phyloP scores from a whole-genome alignment of 805 yeast genomes.

The Barnettozyma botsteinii region DNA sequence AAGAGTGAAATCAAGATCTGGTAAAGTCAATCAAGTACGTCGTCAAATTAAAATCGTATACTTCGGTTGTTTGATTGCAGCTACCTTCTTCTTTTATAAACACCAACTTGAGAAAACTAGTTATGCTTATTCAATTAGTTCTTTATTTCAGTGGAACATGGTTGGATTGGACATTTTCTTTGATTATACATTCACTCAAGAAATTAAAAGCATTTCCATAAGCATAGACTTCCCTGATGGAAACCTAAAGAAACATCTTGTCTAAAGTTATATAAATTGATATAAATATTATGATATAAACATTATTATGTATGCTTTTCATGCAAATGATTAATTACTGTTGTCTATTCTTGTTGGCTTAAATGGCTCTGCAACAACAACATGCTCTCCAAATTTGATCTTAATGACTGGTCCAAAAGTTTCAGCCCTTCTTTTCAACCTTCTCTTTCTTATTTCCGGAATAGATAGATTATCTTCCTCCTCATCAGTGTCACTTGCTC shows the following conservation, averaged over 20 bases:
- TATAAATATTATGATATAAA: not conserved
- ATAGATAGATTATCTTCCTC: conserved; percentile 19
- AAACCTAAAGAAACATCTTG: conserved; percentile 4
- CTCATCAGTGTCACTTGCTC: conserved; percentile 26
- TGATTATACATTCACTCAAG: conserved; percentile 8
- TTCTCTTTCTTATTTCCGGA: conserved; percentile 14
- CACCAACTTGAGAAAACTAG: conserved; percentile 15
- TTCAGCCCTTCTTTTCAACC: conserved; percentile 9
- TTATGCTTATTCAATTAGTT: conserved; percentile 15
- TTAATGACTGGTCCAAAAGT: conserved; percentile 23
- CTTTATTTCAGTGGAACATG: conserved; percentile 15
- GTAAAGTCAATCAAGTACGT: conserved; percentile 1
- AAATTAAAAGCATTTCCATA: conserved; percentile 3
- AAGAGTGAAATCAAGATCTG: not conserved
- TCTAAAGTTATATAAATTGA: not conserved
- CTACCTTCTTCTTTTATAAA: conserved; percentile 10
- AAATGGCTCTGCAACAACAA: conserved; percentile 25
- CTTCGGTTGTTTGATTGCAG: not conserved
- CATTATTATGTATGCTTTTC: no score
- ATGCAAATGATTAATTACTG: not conserved
- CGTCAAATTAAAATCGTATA: conserved; percentile 3
- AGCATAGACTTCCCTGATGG: conserved; percentile 7
- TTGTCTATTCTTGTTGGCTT: conserved; percentile 19
- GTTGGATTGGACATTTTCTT: conserved; percentile 11
- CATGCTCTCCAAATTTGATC: conserved; percentile 18